These are phyloP conservation scores for Dryadomyces quercus-mongolicae DNA, from an alignment of 2,329 filamentous ascomycete genomes.

Conservation along the genomic window DNA sequence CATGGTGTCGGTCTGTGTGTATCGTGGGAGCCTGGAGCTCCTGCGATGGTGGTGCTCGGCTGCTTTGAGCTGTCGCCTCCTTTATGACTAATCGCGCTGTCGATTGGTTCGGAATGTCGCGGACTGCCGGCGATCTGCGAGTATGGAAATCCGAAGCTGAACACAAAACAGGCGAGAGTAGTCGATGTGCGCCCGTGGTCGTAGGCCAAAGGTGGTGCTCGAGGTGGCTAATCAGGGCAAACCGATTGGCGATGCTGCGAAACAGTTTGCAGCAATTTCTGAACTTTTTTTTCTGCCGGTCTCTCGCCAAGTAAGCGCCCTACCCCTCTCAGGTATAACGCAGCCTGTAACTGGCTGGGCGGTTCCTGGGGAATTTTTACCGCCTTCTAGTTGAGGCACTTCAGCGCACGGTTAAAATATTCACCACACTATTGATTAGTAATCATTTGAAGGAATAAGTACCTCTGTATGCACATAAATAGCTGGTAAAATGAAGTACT, in stretches of 20 bases:
- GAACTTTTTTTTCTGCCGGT: conserved; percentile 4
- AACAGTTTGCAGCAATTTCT: not conserved
- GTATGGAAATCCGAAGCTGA: too few relatives aligned
- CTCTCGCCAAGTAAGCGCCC: not conserved
- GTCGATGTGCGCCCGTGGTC: too few relatives aligned
- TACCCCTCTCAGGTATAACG: not conserved
- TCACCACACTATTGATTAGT: too few relatives aligned
- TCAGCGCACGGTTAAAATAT: too few relatives aligned
- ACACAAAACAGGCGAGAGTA: too few relatives aligned
- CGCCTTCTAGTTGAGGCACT: not conserved
- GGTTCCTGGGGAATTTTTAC: not conserved
- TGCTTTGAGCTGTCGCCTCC: not conserved
- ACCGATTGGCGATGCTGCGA: not conserved
- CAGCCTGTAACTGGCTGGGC: too few relatives aligned
- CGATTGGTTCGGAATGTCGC: too few relatives aligned
- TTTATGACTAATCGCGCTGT: not conserved
- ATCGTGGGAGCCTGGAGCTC: not conserved
- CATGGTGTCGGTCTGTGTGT: not conserved
- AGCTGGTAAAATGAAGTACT: not conserved
- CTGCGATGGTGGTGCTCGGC: too few relatives aligned
- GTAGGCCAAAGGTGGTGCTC: not conserved
- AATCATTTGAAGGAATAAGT: too few relatives aligned
- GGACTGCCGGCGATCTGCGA: too few relatives aligned
- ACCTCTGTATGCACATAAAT: not conserved
- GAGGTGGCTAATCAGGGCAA: not conserved